These are phyloP conservation scores for Phytophthora fragariaefolia DNA, from an alignment of 352 stramenopile species.

Conservation along the genomic window DNA sequence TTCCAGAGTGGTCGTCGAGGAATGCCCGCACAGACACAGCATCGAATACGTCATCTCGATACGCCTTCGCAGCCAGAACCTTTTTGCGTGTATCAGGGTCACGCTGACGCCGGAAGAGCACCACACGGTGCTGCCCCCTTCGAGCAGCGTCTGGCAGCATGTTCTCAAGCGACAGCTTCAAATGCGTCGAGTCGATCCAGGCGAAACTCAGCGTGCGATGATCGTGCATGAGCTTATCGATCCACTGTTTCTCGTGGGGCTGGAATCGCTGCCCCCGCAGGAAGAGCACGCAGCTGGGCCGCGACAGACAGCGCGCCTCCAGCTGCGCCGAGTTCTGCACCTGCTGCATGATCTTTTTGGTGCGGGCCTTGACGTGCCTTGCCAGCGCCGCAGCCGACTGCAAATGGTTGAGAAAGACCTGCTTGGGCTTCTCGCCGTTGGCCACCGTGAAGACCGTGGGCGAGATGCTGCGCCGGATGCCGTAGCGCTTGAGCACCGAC, in stretches of 20 bases:
- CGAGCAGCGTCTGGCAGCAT: slow-evolving; percentile 53
- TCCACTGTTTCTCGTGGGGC: slow-evolving; percentile 76
- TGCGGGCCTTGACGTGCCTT: slow-evolving; percentile 59
- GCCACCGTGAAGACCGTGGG: slow-evolving; percentile 84
- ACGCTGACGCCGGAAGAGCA: slow-evolving; percentile 70
- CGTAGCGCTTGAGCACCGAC: slow-evolving; percentile 65
- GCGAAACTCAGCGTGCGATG: slow-evolving; percentile 72
- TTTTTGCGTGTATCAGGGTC: slow-evolving; percentile 44
- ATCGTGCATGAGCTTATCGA: slow-evolving; percentile 62
- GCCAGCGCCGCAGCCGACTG: slow-evolving; percentile 65
- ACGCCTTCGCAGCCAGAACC: slow-evolving; percentile 61
- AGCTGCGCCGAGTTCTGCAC: slow-evolving; percentile 76
- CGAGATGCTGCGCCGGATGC: slow-evolving; percentile 62
- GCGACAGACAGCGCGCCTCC: slow-evolving; percentile 67
- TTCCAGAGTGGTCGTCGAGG: slow-evolving; percentile 45
- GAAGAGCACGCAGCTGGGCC: slow-evolving; percentile 69
- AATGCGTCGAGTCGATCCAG: slow-evolving; percentile 69
- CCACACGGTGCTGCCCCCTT: slow-evolving; percentile 59
- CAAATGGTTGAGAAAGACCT: slow-evolving; percentile 77
- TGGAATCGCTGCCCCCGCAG: slow-evolving; percentile 62
- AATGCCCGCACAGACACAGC: slow-evolving; percentile 62
- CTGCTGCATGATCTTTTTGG: slow-evolving; percentile 60
- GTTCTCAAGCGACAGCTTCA: slow-evolving; percentile 76
- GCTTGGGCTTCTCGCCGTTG: slow-evolving; percentile 77
- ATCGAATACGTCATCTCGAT: slow-evolving; percentile 66